Percentiles rank a stretch among this genome's conserved stretches.
These are phyloP conservation scores for Phytophthora idaei DNA, from an alignment of 352 stramenopile species.

Conservation along the genomic window DNA sequence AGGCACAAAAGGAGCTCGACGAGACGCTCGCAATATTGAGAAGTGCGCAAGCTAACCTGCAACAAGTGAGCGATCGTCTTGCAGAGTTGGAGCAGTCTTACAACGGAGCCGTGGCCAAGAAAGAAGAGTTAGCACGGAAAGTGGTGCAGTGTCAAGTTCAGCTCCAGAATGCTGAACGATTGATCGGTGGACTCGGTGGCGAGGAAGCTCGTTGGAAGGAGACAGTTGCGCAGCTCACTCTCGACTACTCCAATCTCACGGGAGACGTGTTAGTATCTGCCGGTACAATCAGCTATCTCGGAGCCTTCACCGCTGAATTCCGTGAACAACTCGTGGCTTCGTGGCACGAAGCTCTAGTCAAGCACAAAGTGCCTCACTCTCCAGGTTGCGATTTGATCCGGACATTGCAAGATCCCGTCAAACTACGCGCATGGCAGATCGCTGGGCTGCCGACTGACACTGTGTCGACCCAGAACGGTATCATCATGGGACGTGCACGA, in stretches of 20 bases:
- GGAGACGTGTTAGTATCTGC: slow-evolving; percentile 88
- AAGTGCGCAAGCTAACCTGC: slow-evolving; percentile 80
- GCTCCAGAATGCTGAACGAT: slow-evolving; percentile 85
- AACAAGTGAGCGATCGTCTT: slow-evolving; percentile 87
- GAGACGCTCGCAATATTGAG: slow-evolving; percentile 84
- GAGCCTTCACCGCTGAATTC: slow-evolving; percentile 89
- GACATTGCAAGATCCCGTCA: slow-evolving; percentile 88
- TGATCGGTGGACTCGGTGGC: slow-evolving; percentile 84
- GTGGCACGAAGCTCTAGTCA: slow-evolving; percentile 71
- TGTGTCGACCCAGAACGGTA: slow-evolving; percentile 94
- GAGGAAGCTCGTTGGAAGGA: slow-evolving; percentile 88
- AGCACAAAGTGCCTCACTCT: slow-evolving; percentile 74
- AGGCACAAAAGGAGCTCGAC: slow-evolving; percentile 87
- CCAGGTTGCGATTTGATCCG: slow-evolving; percentile 86
- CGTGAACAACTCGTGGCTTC: slow-evolving; percentile 65
- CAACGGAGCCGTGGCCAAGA: slow-evolving; percentile 87
- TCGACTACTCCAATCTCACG: slow-evolving; percentile 81
- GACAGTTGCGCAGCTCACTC: slow-evolving; percentile 73
- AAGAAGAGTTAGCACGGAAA: slow-evolving; percentile 90
- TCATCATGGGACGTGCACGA: slow-evolving; percentile 87
- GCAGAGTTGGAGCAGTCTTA: slow-evolving; percentile 87
- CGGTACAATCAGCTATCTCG: slow-evolving; percentile 88
- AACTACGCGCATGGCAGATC: slow-evolving; percentile 90
- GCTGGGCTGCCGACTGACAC: slow-evolving; percentile 86
- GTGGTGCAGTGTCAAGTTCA: slow-evolving; percentile 91